phyloP scores from a whole-genome alignment of 2,329 filamentous ascomycete genomes.

The Penicillium sp. region DNA sequence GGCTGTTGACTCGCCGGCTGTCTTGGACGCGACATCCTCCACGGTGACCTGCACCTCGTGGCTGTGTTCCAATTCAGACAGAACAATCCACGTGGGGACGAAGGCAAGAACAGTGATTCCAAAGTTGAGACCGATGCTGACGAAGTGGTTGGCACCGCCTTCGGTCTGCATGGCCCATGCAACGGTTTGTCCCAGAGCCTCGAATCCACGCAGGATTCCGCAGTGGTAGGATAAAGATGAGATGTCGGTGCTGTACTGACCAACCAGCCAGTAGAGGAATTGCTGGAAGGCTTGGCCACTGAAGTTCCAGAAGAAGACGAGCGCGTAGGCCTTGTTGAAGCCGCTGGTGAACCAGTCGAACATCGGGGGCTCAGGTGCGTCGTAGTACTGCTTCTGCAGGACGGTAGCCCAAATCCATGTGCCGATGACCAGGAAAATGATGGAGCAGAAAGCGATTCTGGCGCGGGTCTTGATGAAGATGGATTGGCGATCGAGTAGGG shows the following conservation, averaged over 20 bases:
- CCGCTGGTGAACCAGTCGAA: conserved; percentile 27
- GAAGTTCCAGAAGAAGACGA: conserved; percentile 28
- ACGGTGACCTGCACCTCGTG: conserved; percentile 25
- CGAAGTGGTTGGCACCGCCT: conserved; percentile 25
- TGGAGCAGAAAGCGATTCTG: conserved; percentile 20
- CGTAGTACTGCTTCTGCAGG: conserved; percentile 26
- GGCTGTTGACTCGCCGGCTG: neutral
- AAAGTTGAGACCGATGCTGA: conserved; percentile 29
- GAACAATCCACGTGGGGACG: conserved; percentile 26
- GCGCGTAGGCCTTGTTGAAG: conserved; percentile 24
- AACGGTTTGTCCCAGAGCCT: conserved; percentile 26
- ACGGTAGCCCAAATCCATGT: conserved; percentile 28
- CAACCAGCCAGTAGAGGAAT: conserved; percentile 29
- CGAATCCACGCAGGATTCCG: conserved; percentile 27
- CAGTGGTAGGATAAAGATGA: conserved; percentile 27
- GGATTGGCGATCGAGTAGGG: conserved; percentile 24
- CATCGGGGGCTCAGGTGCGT: conserved; percentile 17
- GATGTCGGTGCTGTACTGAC: conserved; percentile 27
- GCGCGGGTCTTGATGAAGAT: conserved; percentile 29
- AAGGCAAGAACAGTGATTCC: conserved; percentile 25
- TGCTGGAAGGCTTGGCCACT: conserved; percentile 27
- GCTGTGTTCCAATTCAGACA: conserved; percentile 25
- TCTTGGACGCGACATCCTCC: conserved; percentile 12
- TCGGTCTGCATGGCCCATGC: conserved; percentile 30
- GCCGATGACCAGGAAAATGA: conserved; percentile 19